phyloP scores from a whole-genome alignment of 2,329 filamentous ascomycete species.

The Parastagonospora avenae region DNA sequence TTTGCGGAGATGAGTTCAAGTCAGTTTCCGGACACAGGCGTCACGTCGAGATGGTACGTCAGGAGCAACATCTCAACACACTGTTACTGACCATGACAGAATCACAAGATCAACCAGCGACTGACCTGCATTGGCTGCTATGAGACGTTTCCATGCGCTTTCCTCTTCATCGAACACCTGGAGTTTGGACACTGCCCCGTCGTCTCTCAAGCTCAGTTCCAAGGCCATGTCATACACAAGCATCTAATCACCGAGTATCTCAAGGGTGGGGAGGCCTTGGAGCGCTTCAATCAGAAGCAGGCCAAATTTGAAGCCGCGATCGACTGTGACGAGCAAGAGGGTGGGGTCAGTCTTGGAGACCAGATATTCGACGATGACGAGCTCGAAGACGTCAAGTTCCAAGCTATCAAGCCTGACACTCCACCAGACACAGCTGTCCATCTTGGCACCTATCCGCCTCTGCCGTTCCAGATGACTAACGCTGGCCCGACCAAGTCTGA shows the following conservation, averaged over 20 bases:
- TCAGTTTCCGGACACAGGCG: slow-evolving; percentile 56
- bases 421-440: slow-evolving; percentile 3
- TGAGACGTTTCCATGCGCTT: slow-evolving; percentile 54
- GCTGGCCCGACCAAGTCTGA: slow-evolving; percentile 1
- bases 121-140: slow-evolving; percentile 61
- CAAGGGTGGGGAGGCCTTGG: slow-evolving; percentile 14
- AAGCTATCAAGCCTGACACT: slow-evolving; percentile 32
- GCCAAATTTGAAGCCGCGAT: slow-evolving; percentile 31
- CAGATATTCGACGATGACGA: slow-evolving; percentile 24
- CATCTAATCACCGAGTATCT: slow-evolving; percentile 49
- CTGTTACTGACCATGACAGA: slow-evolving; percentile 36
- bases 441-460: slow-evolving; percentile 22
- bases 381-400: slow-evolving; percentile 21
- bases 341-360: slow-evolving; percentile 25
- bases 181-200: slow-evolving; percentile 57
- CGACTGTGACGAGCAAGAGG: slow-evolving; percentile 35
- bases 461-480: slow-evolving; percentile 15
- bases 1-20: slow-evolving; percentile 63
- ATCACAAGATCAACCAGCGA: slow-evolving; percentile 56
- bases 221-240: slow-evolving; percentile 58
- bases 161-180: slow-evolving; percentile 59
- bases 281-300: slow-evolving; percentile 38
- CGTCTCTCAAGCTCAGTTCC: slow-evolving; percentile 52
- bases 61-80: neutral
- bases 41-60: slow-evolving; percentile 58